These are phyloP conservation scores for Penicillium soppii DNA, from an alignment of 495 filamentous ascomycete genomes.

Conservation along the genomic window DNA sequence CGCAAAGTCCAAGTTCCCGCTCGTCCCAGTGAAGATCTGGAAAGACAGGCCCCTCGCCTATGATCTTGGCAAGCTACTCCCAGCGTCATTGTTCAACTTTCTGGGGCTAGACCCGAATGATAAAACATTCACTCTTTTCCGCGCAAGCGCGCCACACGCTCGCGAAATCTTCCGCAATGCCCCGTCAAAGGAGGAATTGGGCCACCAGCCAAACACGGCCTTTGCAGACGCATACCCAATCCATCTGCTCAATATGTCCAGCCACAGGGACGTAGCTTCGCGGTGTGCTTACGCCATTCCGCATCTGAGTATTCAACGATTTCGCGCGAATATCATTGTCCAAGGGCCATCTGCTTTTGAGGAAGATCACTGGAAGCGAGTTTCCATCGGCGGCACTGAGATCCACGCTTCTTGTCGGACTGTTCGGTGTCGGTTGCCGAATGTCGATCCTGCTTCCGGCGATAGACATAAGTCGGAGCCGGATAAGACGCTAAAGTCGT, in stretches of 20 bases:
- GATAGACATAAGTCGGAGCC: slow-evolving; percentile 70
- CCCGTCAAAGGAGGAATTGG: slow-evolving; percentile 63
- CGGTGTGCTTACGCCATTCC: slow-evolving; percentile 55
- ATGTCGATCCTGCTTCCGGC: slow-evolving; percentile 75
- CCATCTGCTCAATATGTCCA: slow-evolving; percentile 74
- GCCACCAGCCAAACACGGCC: slow-evolving; percentile 74
- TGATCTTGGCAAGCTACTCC: slow-evolving; percentile 48
- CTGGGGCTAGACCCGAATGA: slow-evolving; percentile 38
- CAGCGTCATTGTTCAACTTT: slow-evolving; percentile 58
- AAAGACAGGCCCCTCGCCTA: slow-evolving; percentile 58
- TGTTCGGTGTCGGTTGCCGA: slow-evolving; percentile 78
- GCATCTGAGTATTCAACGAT: slow-evolving; percentile 65
- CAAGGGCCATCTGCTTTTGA: slow-evolving; percentile 60
- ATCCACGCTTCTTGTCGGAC: slow-evolving; percentile 69
- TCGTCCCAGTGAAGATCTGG: slow-evolving; percentile 73
- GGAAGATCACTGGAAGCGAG: slow-evolving; percentile 79
- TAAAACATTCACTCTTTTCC: slow-evolving; percentile 64
- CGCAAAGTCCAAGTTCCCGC: slow-evolving; percentile 52
- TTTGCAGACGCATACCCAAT: slow-evolving; percentile 91
- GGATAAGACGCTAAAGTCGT: slow-evolving; percentile 65
- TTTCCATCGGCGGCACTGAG: slow-evolving; percentile 51
- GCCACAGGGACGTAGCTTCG: slow-evolving; percentile 60
- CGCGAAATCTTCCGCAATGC: slow-evolving; percentile 75
- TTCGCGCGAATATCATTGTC: slow-evolving; percentile 82
- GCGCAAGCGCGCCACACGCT: slow-evolving; percentile 58